Conservation (phyloP, 108 stramenopile genomes). For the Craspedostauros australis region DNA sequence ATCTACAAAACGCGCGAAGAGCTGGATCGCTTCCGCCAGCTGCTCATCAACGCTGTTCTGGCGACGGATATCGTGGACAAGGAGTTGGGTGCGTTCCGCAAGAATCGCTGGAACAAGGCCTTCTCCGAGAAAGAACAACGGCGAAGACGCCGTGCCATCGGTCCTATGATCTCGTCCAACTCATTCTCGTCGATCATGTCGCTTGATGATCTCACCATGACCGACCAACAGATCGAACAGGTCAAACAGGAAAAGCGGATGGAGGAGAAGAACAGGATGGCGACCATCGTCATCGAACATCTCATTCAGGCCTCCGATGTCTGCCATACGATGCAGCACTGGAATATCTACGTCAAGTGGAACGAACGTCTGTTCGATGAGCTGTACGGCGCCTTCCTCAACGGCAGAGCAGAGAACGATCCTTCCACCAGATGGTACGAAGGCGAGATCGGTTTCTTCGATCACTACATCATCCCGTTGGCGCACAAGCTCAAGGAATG, state of each 20-base stretch:
- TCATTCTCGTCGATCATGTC: neutral
- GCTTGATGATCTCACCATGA: neutral
- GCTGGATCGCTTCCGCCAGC: neutral
- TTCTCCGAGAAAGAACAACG: too few relatives aligned
- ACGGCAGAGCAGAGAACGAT: slow-evolving; percentile 13
- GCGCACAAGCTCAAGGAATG: slow-evolving; percentile 3
- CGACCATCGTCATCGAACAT: slow-evolving; percentile 23
- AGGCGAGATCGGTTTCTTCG: slow-evolving; percentile 34
- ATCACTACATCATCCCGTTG: slow-evolving; percentile 31
- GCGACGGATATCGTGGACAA: slow-evolving; percentile 7
- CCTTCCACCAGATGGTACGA: slow-evolving; percentile 25
- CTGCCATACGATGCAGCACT: slow-evolving; percentile 30
- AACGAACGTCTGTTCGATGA: slow-evolving; percentile 4
- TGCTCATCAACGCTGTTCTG: neutral
- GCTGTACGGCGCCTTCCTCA: slow-evolving; percentile 27
- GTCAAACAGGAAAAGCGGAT: neutral
- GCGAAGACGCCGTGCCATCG: too few relatives aligned
- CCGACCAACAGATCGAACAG: too few relatives aligned
- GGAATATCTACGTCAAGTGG: slow-evolving; percentile 37
- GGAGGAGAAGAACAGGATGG: neutral
- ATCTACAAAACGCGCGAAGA: slow-evolving; percentile 10
- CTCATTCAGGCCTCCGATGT: slow-evolving; percentile 32
- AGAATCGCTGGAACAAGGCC: neutral
- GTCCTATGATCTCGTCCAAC: too few relatives aligned
- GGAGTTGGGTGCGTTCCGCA: neutral